Conservation (phyloP, 257 asterid species). For the Solanum etuberosum region DNA sequence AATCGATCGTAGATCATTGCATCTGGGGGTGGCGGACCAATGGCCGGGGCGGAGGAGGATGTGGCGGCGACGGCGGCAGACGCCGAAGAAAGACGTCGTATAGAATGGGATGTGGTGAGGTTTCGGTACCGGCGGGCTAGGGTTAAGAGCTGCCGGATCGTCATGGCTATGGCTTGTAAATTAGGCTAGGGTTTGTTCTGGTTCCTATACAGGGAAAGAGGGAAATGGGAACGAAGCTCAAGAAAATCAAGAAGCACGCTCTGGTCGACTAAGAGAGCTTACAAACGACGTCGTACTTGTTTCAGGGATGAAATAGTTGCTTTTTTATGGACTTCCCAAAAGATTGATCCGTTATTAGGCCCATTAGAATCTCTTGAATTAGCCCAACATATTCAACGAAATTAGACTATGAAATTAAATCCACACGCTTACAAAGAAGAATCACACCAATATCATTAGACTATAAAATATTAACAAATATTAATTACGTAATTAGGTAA, state of each 20-base stretch:
- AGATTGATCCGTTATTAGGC: neutral
- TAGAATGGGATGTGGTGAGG: slow-evolving; percentile 9
- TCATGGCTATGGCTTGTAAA: slow-evolving; percentile 10
- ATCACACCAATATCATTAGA: no score
- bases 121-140: slow-evolving; percentile 41
- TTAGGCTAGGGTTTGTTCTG: slow-evolving; percentile 19
- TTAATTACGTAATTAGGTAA: no score
- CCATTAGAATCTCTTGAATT: neutral
- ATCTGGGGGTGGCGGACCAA: slow-evolving; percentile 57
- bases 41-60: slow-evolving; percentile 6
- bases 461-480: no score
- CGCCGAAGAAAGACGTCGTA: slow-evolving; percentile 33
- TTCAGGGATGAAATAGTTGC: neutral
- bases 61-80: slow-evolving; percentile 22
- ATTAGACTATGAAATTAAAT: neutral
- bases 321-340: neutral
- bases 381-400: neutral
- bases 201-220: neutral
- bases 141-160: slow-evolving; percentile 67
- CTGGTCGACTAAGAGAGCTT: neutral
- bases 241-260: neutral
- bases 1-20: slow-evolving; percentile 80
- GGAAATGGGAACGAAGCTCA: neutral
- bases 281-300: neutral
- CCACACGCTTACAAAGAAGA: no score